A percentile compares a stretch with the other conserved stretches of the same genome.
Conservation (phyloP, 2,329 filamentous ascomycete genomes). For the Colletotrichum caudatum region DNA sequence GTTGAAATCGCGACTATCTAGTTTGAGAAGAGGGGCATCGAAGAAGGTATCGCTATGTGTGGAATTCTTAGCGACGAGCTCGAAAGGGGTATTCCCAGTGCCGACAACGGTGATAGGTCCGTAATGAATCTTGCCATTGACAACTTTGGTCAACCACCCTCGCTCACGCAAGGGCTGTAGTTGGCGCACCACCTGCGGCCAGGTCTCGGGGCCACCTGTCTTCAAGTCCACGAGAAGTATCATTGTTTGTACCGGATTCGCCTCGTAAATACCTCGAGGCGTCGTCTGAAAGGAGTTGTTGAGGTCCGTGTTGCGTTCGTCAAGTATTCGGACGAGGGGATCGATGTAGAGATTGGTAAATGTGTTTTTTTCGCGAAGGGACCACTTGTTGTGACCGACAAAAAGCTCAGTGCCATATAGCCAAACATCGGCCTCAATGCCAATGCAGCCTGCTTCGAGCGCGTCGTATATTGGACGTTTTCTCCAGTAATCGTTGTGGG, state of each 20-base stretch:
- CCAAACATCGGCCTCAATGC: constrained; percentile 79
- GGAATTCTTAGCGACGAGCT: constrained; percentile 63
- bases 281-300: constrained; percentile 55
- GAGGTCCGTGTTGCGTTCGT: constrained; percentile 61
- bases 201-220: constrained; percentile 63
- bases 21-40: constrained; percentile 70
- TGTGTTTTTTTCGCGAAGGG: constrained; percentile 66
- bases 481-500: constrained; percentile 80
- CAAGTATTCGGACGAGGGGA: constrained; percentile 70
- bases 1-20: constrained; percentile 56
- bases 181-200: constrained; percentile 64
- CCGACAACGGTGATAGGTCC: constrained; percentile 76
- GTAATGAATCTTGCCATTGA: constrained; percentile 61
- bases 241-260: constrained; percentile 64
- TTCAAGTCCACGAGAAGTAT: constrained; percentile 79
- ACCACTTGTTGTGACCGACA: constrained; percentile 72
- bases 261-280: constrained; percentile 66
- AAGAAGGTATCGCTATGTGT: constrained; percentile 73
- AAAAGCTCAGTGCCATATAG: constrained; percentile 65
- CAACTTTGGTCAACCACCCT: constrained; percentile 68
- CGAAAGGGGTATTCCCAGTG: constrained; percentile 73
- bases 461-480: constrained; percentile 73
- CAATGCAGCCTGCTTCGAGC: constrained; percentile 68
- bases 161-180: constrained; percentile 69
- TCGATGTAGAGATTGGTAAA: constrained; percentile 73